Base-by-base conservation (phyloP, 345 rosid species). In the Eucalyptus regnans region DNA sequence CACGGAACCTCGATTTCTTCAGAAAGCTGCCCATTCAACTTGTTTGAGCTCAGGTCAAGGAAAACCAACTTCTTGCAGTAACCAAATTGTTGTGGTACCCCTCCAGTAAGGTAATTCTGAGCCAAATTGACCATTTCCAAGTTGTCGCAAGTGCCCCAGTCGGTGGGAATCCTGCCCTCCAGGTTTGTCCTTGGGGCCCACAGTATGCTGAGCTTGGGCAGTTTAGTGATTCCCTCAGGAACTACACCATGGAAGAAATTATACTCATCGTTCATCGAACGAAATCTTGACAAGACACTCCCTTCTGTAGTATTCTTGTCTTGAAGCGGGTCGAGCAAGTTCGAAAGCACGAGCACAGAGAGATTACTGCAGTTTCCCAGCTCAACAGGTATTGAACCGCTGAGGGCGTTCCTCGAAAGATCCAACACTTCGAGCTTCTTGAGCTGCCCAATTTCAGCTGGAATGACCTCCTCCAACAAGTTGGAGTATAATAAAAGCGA, bases 101-200 rank as follows among this genome's bases (percentile, higher is more conserved):
- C 91, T 50, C 97, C 98, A 41, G 87, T 90, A 91, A 97, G 94
- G 91, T 93, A 96, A 91, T 96, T 97, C 86, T 90, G 95, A 60
- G 95, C 94, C 94, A 97, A 94, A 91, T 94, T 96, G 89, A 96
- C 90, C 95, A 97, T 94, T 94, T 95, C 95, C 95, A 97, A 91
- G 90, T 91, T 92, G 86, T 94, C 94, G 89, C 99, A 97, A 81
- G 91, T 88, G 90, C 95, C 98, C 99, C 99, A 96, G 90, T 93
- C 91, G 46, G 91, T 90, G 3, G 95, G 96, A 88, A 96, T 90
- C 23, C 88, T 89, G 87, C 97, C 99, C 90, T 94, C 96, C 29
- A 97, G 91, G 6, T 93, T 95, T 89, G 96, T 95, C 91, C 96
- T 92, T 27, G 99, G 99, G 41, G 95, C 97, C 99, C 99, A 97